Conservation (phyloP, 1,284 basidiomycete species). For the Ustilago esculenta region DNA sequence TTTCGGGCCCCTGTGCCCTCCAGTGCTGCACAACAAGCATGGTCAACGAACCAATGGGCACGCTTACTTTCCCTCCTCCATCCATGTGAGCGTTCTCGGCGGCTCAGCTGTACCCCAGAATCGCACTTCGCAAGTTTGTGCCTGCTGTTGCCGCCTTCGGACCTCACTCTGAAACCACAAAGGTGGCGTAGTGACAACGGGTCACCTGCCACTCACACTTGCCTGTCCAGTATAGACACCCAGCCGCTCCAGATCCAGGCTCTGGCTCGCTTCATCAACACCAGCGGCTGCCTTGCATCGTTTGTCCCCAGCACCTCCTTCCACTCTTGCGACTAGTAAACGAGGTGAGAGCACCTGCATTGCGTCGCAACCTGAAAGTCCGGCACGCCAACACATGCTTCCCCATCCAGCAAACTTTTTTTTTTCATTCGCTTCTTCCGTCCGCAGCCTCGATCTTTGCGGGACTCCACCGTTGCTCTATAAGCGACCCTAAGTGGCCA, state of each 20-base stretch:
- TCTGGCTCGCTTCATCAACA: no score
- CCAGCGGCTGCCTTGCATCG: no score
- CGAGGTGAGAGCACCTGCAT: constrained; percentile 1
- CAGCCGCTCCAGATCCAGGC: no score
- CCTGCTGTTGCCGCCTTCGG: neutral
- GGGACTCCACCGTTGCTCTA: neutral
- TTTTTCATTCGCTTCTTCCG: neutral
- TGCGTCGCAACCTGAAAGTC: constrained; percentile 1
- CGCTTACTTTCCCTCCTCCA: constrained; percentile 1
- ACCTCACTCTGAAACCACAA: neutral
- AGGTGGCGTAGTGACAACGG: no score
- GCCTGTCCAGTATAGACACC: no score
- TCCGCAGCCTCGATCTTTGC: neutral
- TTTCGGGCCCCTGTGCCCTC: no score
- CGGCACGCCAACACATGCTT: neutral
- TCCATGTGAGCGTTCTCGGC: neutral
- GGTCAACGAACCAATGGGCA: neutral
- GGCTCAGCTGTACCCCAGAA: no score
- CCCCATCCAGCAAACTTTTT: neutral
- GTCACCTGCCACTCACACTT: no score
- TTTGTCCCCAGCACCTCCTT: neutral
- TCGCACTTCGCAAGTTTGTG: no score
- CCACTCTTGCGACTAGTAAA: neutral
- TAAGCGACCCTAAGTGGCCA: neutral
- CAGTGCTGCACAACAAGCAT: neutral